Conservation (phyloP, 139 green algal species). For the Helicosporidium sp. region DNA sequence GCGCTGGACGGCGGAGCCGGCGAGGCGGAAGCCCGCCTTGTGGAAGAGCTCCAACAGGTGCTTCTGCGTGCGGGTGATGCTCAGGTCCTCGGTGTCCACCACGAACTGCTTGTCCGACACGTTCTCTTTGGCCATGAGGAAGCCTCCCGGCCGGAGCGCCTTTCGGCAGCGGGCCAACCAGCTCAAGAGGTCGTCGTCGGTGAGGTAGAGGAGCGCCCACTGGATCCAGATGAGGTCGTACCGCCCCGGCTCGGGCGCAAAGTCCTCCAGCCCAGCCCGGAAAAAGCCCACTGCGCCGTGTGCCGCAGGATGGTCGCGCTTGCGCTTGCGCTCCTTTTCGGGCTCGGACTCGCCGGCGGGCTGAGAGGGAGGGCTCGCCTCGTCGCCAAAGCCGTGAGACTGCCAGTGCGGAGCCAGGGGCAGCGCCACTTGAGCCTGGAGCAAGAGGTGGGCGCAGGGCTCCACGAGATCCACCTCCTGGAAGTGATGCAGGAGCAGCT, state of each 20-base stretch:
- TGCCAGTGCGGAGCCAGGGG: too few relatives aligned
- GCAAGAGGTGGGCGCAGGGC: too few relatives aligned
- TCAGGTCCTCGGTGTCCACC: slow-evolving; percentile 73
- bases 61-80: slow-evolving; percentile 40
- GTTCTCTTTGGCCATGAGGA: slow-evolving; percentile 91
- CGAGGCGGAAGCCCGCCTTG: slow-evolving; percentile 7
- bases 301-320: too few relatives aligned
- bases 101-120: slow-evolving; percentile 62
- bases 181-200: slow-evolving; percentile 59
- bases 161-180: slow-evolving; percentile 45
- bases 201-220: slow-evolving; percentile 79
- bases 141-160: slow-evolving; percentile 48
- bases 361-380: too few relatives aligned
- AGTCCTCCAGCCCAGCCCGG: slow-evolving; percentile 34
- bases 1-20: slow-evolving; percentile 11
- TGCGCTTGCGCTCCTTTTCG: too few relatives aligned
- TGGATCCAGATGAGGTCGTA: slow-evolving; percentile 72
- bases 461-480: slow-evolving; percentile 74
- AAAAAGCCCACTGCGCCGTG: slow-evolving; percentile 24
- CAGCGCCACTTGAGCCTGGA: too few relatives aligned
- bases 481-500: slow-evolving; percentile 73
- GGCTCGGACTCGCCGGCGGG: too few relatives aligned
- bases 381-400: too few relatives aligned
- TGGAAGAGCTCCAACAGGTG: slow-evolving; percentile 18
- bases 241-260: slow-evolving; percentile 20